Percentiles rank a stretch among this genome's conserved stretches.
phyloP scores from a whole-genome alignment of 495 filamentous ascomycete species.

The Paragyromitra xinjiangensis region DNA sequence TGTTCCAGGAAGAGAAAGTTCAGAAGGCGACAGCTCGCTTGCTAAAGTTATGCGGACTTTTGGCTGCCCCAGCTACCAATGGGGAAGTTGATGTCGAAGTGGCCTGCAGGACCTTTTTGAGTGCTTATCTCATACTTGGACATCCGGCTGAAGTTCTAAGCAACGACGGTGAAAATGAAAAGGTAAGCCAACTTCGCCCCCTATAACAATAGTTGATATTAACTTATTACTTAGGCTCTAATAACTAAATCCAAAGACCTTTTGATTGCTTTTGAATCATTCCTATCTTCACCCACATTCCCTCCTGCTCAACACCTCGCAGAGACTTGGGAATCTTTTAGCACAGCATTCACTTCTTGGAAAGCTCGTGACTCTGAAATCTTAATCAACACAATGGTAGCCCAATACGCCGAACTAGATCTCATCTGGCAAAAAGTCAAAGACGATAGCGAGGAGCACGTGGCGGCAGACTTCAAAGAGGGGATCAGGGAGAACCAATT shows the following conservation, averaged over 20 bases:
- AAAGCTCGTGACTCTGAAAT: slow-evolving; percentile 90
- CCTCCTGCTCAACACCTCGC: slow-evolving; percentile 69
- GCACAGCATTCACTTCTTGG: slow-evolving; percentile 93
- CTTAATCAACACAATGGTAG: slow-evolving; percentile 91
- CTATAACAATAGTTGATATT: slow-evolving; percentile 60
- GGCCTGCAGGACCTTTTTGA: slow-evolving; percentile 87
- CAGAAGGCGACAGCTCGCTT: slow-evolving; percentile 74
- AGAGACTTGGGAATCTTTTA: slow-evolving; percentile 80
- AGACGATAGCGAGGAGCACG: slow-evolving; percentile 82
- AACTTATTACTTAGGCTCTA: slow-evolving; percentile 67
- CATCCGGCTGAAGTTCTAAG: slow-evolving; percentile 91
- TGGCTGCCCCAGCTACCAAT: slow-evolving; percentile 66
- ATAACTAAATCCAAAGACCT: slow-evolving; percentile 88
- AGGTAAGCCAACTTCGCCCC: slow-evolving; percentile 61
- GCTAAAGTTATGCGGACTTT: slow-evolving; percentile 77
- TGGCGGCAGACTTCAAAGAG: slow-evolving; percentile 86
- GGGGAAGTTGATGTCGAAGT: slow-evolving; percentile 76
- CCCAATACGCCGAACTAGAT: slow-evolving; percentile 93
- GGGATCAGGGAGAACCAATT: slow-evolving; percentile 95
- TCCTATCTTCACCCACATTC: slow-evolving; percentile 70
- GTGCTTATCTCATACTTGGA: slow-evolving; percentile 89
- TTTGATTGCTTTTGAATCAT: slow-evolving; percentile 81
- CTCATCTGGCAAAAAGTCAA: slow-evolving; percentile 97
- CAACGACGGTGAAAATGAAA: slow-evolving; percentile 82
- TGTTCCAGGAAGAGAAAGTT: slow-evolving; percentile 80